Percentiles rank a stretch among this genome's conserved stretches.
Evolutionary conservation across 257 asterid species (phyloP).

Genomic region (Apocynum venetum): DNA sequence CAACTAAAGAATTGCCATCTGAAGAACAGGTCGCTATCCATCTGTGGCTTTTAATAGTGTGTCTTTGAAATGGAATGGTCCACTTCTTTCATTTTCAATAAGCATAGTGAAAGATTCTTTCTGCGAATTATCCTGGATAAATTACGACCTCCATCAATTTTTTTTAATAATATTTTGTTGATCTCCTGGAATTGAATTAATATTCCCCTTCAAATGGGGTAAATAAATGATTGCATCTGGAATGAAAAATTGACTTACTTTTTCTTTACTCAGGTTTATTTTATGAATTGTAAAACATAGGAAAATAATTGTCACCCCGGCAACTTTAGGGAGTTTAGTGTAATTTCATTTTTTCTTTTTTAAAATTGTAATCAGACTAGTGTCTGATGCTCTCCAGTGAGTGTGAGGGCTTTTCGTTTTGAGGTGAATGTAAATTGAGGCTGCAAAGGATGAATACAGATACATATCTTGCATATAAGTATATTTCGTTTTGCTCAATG

Average conservation of each 20-base stretch:
- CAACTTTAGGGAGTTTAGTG: not conserved
- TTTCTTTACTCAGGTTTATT: not conserved
- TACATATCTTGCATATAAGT: too few relatives aligned
- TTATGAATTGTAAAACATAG: not conserved
- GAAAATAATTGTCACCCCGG: not conserved
- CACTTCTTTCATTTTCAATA: not conserved
- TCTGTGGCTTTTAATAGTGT: not conserved
- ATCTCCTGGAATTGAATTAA: not conserved
- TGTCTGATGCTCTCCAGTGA: not conserved
- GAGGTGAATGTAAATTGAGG: not conserved
- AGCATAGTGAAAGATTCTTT: not conserved
- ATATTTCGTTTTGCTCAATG: not conserved
- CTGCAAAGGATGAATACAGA: not conserved
- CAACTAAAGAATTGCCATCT: slow-evolving; percentile 65
- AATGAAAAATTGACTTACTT: not conserved
- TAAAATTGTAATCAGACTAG: not conserved
- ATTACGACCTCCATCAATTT: not conserved
- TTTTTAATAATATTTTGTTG: not conserved
- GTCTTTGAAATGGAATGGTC: not conserved
- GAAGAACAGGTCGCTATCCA: slow-evolving; percentile 51
- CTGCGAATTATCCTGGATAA: not conserved
- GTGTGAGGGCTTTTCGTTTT: too few relatives aligned
- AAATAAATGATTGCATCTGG: not conserved
- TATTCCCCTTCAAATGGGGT: not conserved
- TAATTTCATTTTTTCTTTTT: not conserved